phyloP scores from a whole-genome alignment of 192 early-diverging fungal species.

The Coemansia sp. region DNA sequence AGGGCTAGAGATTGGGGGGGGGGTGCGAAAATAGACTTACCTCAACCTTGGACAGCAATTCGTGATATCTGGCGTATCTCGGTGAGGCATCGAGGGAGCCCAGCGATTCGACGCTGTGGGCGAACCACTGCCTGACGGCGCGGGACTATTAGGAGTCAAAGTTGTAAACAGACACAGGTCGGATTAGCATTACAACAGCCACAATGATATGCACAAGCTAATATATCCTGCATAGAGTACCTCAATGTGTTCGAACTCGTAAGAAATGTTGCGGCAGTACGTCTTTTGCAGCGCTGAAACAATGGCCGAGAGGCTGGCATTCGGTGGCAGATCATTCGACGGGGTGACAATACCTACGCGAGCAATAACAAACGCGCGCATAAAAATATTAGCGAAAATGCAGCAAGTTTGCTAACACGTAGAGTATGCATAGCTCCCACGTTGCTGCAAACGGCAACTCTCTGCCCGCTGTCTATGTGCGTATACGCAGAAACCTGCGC shows the following conservation, averaged over 20 bases:
- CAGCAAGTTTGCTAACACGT: background rate
- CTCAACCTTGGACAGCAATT: slow-evolving; percentile 73
- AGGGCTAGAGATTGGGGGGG: background rate
- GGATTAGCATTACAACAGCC: background rate
- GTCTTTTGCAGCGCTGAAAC: slow-evolving; percentile 59
- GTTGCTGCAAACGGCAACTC: background rate
- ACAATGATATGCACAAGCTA: slow-evolving; percentile 23
- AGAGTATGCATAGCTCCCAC: slow-evolving; percentile 9
- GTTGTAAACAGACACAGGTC: background rate
- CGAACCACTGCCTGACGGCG: slow-evolving; percentile 66
- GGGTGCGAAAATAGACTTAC: slow-evolving; percentile 9
- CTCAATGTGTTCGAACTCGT: slow-evolving; percentile 88
- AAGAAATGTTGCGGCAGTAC: slow-evolving; percentile 85
- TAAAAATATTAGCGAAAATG: background rate
- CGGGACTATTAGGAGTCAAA: background rate
- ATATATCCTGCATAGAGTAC: slow-evolving; percentile 77
- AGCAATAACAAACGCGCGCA: background rate
- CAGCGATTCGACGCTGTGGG: slow-evolving; percentile 73
- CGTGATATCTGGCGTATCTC: slow-evolving; percentile 74
- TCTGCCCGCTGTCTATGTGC: slow-evolving; percentile 44
- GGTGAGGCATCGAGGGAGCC: slow-evolving; percentile 13
- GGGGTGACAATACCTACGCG: slow-evolving; percentile 38
- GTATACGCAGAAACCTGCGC: background rate
- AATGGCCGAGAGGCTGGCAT: slow-evolving; percentile 33
- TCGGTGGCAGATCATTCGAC: slow-evolving; percentile 14